phyloP scores from a whole-genome alignment of 164 flowering plant species.

The Chloranthus sessilifolius region DNA sequence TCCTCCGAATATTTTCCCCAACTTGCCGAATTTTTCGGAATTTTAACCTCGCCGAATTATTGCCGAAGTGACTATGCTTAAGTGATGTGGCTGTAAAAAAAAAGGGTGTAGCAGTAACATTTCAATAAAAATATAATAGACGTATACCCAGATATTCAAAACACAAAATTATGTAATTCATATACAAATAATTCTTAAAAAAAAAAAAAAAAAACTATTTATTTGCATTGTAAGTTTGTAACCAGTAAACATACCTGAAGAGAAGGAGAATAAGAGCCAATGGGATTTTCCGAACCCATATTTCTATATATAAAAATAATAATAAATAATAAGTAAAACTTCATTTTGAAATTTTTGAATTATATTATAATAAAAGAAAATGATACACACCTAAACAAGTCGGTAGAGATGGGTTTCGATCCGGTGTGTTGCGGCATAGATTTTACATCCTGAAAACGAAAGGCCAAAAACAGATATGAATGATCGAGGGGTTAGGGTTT shows the following conservation, averaged over 20 bases:
- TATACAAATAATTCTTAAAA: no score
- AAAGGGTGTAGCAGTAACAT: no score
- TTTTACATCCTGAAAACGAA: constrained; percentile 40
- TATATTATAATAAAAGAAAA: not conserved
- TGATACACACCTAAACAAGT: constrained; percentile 38
- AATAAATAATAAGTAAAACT: constrained; percentile 1
- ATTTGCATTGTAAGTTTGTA: not conserved
- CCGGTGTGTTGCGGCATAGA: constrained; percentile 33
- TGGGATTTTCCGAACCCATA: constrained; percentile 42
- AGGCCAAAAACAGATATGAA: not conserved
- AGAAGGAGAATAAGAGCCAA: constrained; percentile 62
- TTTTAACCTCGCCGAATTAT: no score
- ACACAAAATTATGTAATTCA: no score
- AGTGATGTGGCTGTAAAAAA: no score
- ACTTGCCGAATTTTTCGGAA: no score
- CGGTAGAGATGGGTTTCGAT: constrained; percentile 30
- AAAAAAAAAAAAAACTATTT: no score
- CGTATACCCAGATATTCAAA: no score
- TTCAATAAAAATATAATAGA: no score
- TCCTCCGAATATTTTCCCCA: no score
- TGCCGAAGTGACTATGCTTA: no score
- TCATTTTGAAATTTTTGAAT: not conserved
- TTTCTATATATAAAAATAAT: constrained; percentile 22
- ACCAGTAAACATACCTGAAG: constrained; percentile 43
- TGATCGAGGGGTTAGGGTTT: no score